Percentiles rank a stretch among this genome's conserved stretches.
These are phyloP conservation scores for barley (Hordeum vulgare) DNA, from an alignment of 176 grass and related monocot species.

Conservation along the genomic window MorexV3_pseudomolecules_assembly NC_058523.1:504925339-504925838, in stretches of 20 bases:
- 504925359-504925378: not conserved
- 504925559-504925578: constrained; percentile 43
- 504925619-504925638: not conserved
- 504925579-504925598: constrained; percentile 49
- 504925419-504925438: constrained; percentile 18
- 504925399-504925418: constrained; percentile 29
- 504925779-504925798: not conserved
- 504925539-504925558: constrained; percentile 80
- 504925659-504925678: not conserved
- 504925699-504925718: not conserved
- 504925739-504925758: not conserved
- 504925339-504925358: constrained; percentile 53
- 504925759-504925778: not conserved
- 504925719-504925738: not conserved
- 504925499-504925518: constrained; percentile 72
- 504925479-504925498: constrained; percentile 52
- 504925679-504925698: not conserved
- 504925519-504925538: constrained; percentile 95
- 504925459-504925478: constrained; percentile 17
- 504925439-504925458: not conserved
- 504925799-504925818: not conserved
- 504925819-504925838: not conserved
- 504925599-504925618: not conserved
- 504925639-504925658: not conserved
- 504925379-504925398: not conserved